These are phyloP conservation scores for Amanita inopinata DNA, from an alignment of 768 basidiomycete species.

Conservation along the genomic window DNA sequence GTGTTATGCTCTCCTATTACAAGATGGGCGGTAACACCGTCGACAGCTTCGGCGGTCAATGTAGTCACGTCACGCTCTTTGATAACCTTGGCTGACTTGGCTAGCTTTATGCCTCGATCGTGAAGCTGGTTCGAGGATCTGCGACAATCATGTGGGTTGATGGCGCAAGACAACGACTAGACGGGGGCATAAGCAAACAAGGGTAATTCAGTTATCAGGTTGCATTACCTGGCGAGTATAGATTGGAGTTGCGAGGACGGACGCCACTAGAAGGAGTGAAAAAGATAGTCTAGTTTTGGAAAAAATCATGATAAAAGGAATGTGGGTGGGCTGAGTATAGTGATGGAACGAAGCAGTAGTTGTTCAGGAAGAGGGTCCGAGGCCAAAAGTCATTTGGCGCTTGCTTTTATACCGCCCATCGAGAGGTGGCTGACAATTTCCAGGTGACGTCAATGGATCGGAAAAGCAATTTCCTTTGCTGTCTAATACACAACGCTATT, in stretches of 20 bases:
- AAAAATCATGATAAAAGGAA: slow-evolving; percentile 8
- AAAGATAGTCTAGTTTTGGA: slow-evolving; percentile 9
- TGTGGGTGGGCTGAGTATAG: slow-evolving; percentile 3
- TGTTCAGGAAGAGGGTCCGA: neutral
- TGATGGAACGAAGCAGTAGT: neutral
- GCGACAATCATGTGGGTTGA: too few relatives aligned
- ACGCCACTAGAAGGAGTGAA: slow-evolving; percentile 2
- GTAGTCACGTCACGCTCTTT: too few relatives aligned
- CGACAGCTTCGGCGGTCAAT: too few relatives aligned
- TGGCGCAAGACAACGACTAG: too few relatives aligned
- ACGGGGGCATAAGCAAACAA: neutral
- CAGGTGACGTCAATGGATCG: slow-evolving; percentile 4
- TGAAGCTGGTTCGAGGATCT: too few relatives aligned
- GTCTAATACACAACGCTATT: slow-evolving; percentile 14
- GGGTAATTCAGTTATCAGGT: neutral
- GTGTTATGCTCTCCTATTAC: too few relatives aligned
- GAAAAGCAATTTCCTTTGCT: slow-evolving; percentile 6
- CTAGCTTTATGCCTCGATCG: too few relatives aligned
- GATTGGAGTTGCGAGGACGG: slow-evolving; percentile 4
- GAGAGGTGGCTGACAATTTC: slow-evolving; percentile 1
- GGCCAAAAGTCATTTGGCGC: too few relatives aligned
- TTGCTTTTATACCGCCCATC: neutral
- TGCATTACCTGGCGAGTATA: slow-evolving; percentile 1
- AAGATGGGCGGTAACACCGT: too few relatives aligned
- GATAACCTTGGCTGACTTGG: too few relatives aligned